These are phyloP conservation scores for Fusarium sp. DNA, from an alignment of 2,329 filamentous ascomycete genomes.

Conservation along the genomic window DNA sequence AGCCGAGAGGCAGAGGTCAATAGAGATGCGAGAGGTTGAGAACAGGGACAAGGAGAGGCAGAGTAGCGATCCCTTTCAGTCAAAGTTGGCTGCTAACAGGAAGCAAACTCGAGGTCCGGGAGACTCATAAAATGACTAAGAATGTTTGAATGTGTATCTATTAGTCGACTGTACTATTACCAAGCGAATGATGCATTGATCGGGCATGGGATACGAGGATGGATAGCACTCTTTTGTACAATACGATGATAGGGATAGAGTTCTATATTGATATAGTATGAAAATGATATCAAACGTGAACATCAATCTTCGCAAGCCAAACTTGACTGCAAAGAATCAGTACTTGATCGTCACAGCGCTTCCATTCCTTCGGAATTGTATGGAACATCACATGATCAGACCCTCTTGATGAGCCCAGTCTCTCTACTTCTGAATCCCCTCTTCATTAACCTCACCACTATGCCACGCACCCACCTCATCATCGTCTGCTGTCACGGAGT, in stretches of 20 bases:
- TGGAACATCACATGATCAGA: constrained; percentile 49
- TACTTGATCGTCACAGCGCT: neutral
- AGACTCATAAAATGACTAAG: constrained; percentile 18
- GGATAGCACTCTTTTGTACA: constrained; percentile 30
- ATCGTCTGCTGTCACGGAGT: constrained; percentile 89
- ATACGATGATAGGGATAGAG: constrained; percentile 25
- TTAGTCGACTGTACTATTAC: constrained; percentile 38
- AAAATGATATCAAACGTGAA: constrained; percentile 10
- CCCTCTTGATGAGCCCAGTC: constrained; percentile 21
- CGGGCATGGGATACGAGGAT: constrained; percentile 9
- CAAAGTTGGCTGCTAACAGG: constrained; percentile 24
- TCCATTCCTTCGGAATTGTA: neutral
- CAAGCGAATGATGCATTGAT: constrained; percentile 31
- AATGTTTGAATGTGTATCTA: constrained; percentile 33
- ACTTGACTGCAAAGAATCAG: neutral
- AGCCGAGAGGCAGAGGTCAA: constrained; percentile 21
- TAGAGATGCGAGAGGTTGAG: constrained; percentile 16
- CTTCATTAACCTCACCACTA: constrained; percentile 27
- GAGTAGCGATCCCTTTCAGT: constrained; percentile 27
- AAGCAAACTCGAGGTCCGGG: neutral
- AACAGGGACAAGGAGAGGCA: constrained; percentile 10
- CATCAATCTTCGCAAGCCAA: neutral
- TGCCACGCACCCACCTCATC: constrained; percentile 69
- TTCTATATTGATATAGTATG: constrained; percentile 18
- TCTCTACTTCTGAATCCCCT: constrained; percentile 28